Base-by-base conservation (phyloP, 2,329 filamentous ascomycete species). In the Ophiostoma novo-ulmi region DNA sequence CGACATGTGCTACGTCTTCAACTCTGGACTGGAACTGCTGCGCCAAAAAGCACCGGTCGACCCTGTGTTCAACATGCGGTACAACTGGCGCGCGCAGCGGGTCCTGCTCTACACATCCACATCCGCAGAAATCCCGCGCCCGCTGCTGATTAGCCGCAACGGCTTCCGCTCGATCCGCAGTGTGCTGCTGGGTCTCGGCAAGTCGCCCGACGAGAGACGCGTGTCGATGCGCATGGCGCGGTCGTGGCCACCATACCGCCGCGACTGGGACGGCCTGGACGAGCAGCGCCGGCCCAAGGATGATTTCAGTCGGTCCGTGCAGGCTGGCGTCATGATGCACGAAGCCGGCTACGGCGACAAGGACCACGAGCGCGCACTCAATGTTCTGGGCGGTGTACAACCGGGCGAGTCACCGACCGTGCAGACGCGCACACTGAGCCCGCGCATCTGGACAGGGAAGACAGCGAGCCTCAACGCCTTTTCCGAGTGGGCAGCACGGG, bases 191-290 rank as follows among this genome's bases (percentile, higher is more conserved):
- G 85, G 82, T 2, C 79, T 85, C 70, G 81, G 81, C 63, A 89
- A 88, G 75, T 85, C 83, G 10, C 75, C 78, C 7, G 78, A 78
- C 5, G 88, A 90, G 76, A 78, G 77, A 17, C 82, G 81, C 44
- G 83, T 82, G 41, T 81, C 84, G 1, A 74, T 78, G 26, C 82
- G 85, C 38, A 82, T 87, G 70, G 79, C 80, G 1, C 80, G 82
- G 68, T 82, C 81, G 1, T 89, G 87, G 88, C 88, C 88, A 11
- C 88, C 88, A 0, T 89, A 88, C 77, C 79, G 86, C 70, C 80
- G 82, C 52, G 81, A 84, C 13, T 82, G 84, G 71, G 85, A 89
- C 75, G 87, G 87, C 1, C 84, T 86, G 72, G 88, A 90, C 75
- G 87, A 87, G 73, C 80, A 79, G 68, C 80, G 82, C 68, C 80